These are phyloP conservation scores for Metschnikowia picachoensis DNA, from an alignment of 805 yeast species.

Conservation along the genomic window DNA sequence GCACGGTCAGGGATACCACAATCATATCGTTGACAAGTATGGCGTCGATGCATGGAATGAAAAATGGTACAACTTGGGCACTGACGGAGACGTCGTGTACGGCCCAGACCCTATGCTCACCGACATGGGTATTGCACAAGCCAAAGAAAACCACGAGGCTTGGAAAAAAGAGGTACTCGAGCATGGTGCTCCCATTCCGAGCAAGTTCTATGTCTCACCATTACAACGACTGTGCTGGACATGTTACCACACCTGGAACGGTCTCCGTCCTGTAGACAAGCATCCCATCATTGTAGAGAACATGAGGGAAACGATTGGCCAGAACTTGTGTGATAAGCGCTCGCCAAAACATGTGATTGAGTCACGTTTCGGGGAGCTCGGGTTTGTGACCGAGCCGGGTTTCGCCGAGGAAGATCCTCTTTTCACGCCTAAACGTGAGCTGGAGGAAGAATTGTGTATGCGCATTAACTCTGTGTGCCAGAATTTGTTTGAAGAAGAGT, in stretches of 20 bases:
- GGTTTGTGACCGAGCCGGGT: constrained; percentile 41
- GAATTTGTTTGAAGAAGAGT: constrained; percentile 25
- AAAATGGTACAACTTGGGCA: constrained; percentile 48
- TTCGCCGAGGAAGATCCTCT: constrained; percentile 48
- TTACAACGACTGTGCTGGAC: constrained; percentile 63
- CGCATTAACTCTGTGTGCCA: constrained; percentile 47
- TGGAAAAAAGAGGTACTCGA: constrained; percentile 42
- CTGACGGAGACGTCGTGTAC: constrained; percentile 54
- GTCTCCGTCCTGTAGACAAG: constrained; percentile 21
- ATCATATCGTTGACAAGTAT: constrained; percentile 49
- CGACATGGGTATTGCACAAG: constrained; percentile 52
- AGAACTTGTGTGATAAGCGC: constrained; percentile 58
- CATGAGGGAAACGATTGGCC: constrained; percentile 59
- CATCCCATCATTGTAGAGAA: constrained; percentile 38
- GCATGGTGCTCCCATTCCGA: constrained; percentile 55
- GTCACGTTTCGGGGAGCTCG: constrained; percentile 31
- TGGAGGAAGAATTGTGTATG: constrained; percentile 44
- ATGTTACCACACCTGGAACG: constrained; percentile 48
- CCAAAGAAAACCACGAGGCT: constrained; percentile 41
- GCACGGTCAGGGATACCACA: constrained; percentile 72
- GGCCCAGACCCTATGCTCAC: constrained; percentile 63
- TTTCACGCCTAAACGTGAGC: constrained; percentile 46
- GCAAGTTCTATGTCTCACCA: constrained; percentile 56
- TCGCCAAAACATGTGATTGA: constrained; percentile 36
- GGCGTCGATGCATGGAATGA: constrained; percentile 56